These are phyloP conservation scores for Rhododendron ovatum DNA, from an alignment of 148 eudicot genomes.

Conservation along the genomic window DNA sequence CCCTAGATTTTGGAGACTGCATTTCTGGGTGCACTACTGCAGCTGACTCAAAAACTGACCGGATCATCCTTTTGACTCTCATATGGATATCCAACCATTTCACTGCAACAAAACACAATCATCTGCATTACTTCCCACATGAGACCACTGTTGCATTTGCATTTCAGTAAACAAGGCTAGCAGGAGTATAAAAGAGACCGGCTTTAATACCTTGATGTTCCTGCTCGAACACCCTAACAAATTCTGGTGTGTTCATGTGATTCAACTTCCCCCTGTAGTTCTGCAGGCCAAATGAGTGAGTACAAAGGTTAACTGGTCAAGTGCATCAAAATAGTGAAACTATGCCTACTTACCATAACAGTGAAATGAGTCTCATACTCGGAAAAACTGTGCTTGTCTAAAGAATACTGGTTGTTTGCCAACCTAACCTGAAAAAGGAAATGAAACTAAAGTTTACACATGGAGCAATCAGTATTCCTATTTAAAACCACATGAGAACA, in stretches of 20 bases:
- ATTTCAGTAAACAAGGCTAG: not conserved
- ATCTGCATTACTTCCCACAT: not conserved
- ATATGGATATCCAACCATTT: slow-evolving; percentile 74
- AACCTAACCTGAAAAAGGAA: slow-evolving; percentile 64
- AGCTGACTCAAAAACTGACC: slow-evolving; percentile 84
- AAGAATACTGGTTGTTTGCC: slow-evolving; percentile 79
- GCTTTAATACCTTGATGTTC: slow-evolving; percentile 66
- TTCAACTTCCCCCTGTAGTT: slow-evolving; percentile 85
- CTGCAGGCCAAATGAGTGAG: slow-evolving; percentile 28
- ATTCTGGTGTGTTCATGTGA: slow-evolving; percentile 68
- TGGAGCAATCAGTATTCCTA: not conserved
- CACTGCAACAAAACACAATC: slow-evolving; percentile 43
- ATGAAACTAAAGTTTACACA: slow-evolving; percentile 3
- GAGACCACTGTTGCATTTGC: not conserved
- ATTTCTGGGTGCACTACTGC: slow-evolving; percentile 78
- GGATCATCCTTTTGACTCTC: slow-evolving; percentile 63
- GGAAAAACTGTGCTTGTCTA: slow-evolving; percentile 66
- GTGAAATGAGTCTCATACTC: slow-evolving; percentile 99
- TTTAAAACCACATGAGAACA: not conserved
- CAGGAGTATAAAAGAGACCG: not conserved
- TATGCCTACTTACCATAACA: slow-evolving; percentile 65
- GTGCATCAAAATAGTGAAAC: not conserved
- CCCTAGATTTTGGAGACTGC: slow-evolving; percentile 77
- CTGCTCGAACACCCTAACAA: slow-evolving; percentile 73
- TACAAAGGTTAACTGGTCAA: not conserved